These are phyloP conservation scores for Emericellopsis atlantica DNA, from an alignment of 2,329 filamentous ascomycete species.

Conservation along the genomic window DNA sequence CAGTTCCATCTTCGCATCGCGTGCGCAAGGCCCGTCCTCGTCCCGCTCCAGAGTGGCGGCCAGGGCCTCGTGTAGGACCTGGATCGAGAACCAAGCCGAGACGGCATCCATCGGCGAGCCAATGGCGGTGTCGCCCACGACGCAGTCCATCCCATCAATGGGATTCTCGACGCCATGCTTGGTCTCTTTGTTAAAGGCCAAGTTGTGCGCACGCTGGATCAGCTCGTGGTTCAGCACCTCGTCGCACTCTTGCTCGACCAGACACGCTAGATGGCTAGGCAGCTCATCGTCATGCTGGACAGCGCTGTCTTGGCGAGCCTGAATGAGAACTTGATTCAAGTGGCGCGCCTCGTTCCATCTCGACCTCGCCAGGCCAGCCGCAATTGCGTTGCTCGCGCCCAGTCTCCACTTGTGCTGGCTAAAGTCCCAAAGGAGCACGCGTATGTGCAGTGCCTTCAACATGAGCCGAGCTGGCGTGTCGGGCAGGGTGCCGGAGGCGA, in stretches of 20 bases:
- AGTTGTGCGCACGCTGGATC: conserved; percentile 75
- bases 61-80: conserved; percentile 58
- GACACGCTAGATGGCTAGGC: conserved; percentile 60
- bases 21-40: conserved; percentile 8
- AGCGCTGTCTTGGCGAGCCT: conserved; percentile 24
- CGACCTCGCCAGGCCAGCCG: conserved; percentile 58
- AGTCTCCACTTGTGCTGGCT: conserved; percentile 54
- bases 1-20: conserved; percentile 35
- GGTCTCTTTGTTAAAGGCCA: conserved; percentile 76
- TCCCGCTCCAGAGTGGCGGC: conserved; percentile 47
- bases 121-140: conserved; percentile 76
- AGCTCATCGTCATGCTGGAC: conserved; percentile 45
- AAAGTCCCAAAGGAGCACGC: conserved; percentile 74
- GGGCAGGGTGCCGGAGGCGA: conserved; percentile 78
- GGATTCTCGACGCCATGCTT: conserved; percentile 48
- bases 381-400: conserved; percentile 53
- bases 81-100: conserved; percentile 80
- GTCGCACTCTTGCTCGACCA: conserved; percentile 71
- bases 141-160: conserved; percentile 66
- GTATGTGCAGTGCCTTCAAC: conserved; percentile 84
- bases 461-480: conserved; percentile 74
- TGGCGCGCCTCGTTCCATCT: conserved; percentile 74
- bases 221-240: conserved; percentile 68
- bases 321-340: conserved; percentile 35
- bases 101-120: conserved; percentile 81